Conservation (phyloP, 1,284 basidiomycete genomes). For the Thelephora terrestris region DNA sequence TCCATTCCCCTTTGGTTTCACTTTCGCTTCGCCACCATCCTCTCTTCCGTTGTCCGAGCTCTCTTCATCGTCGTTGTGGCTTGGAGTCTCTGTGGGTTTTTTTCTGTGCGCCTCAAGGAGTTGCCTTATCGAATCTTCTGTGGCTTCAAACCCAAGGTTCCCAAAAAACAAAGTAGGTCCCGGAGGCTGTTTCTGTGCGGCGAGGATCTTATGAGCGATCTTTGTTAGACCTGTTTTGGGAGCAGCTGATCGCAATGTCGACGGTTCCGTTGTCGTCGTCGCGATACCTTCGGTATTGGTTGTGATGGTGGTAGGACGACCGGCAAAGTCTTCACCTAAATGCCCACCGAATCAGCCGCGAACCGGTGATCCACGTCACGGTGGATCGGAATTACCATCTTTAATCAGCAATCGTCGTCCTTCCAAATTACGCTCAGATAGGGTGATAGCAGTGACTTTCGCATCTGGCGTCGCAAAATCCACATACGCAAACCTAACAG, state of each 20-base stretch:
- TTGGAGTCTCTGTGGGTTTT: conserved; percentile 20
- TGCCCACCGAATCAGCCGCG: neutral
- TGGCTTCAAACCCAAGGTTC: conserved; percentile 82
- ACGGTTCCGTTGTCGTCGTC: conserved; percentile 19
- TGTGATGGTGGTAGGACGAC: conserved; percentile 38
- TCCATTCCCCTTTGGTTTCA: conserved; percentile 10
- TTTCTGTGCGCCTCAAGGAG: conserved; percentile 60
- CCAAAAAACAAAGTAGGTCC: conserved; percentile 82
- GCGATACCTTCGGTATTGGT: conserved; percentile 22
- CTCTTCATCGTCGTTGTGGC: conserved; percentile 19
- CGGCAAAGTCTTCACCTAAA: conserved; percentile 63
- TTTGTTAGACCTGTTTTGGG: conserved; percentile 43
- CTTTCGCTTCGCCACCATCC: conserved; percentile 11
- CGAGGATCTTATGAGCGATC: conserved; percentile 74
- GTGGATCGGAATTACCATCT: conserved; percentile 49
- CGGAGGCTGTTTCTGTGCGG: conserved; percentile 74
- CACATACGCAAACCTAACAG: conserved; percentile 84
- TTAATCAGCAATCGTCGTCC: conserved; percentile 91
- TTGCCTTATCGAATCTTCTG: conserved; percentile 64
- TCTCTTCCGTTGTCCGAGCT: too few species aligned
- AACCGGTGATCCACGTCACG: conserved; percentile 5
- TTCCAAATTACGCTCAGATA: conserved; percentile 76
- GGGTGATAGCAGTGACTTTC: conserved; percentile 64
- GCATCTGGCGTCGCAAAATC: conserved; percentile 79
- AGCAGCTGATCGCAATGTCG: conserved; percentile 19